These are phyloP conservation scores for Gelatoporia subvermispora DNA, from an alignment of 768 basidiomycete genomes.

Conservation along the genomic window DNA sequence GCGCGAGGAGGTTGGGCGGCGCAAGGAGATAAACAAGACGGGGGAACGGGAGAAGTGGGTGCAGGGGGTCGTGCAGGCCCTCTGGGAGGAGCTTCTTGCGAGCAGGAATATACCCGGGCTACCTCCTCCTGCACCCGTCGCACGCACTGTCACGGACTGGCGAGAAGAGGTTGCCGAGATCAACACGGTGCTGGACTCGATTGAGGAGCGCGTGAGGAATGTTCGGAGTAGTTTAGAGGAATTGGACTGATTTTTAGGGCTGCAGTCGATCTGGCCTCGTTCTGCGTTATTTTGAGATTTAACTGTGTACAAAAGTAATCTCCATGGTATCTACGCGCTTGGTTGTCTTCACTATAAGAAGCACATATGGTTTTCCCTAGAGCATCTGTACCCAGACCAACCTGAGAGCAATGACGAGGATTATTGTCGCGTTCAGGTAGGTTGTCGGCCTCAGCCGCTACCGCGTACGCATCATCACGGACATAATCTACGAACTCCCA, in stretches of 20 bases:
- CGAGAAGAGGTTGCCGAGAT: conserved; percentile 46
- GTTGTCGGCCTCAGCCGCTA: no score
- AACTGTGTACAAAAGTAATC: no score
- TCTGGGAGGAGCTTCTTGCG: conserved; percentile 64
- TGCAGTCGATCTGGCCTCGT: no score
- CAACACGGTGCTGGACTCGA: conserved; percentile 43
- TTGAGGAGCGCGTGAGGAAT: conserved; percentile 50
- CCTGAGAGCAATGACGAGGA: no score
- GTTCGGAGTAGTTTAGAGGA: conserved; percentile 40
- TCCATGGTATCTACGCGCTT: no score
- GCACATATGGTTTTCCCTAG: no score
- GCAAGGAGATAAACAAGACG: conserved; percentile 45
- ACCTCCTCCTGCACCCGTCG: not conserved
- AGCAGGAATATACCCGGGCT: conserved; percentile 30
- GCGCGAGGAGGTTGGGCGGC: conserved; percentile 40
- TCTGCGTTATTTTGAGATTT: no score
- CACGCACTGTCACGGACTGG: conserved; percentile 25
- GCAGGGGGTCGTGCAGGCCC: conserved; percentile 62
- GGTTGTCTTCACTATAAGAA: no score
- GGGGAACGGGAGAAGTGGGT: conserved; percentile 76
- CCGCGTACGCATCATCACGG: no score
- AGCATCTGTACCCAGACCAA: no score
- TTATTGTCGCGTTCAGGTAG: no score
- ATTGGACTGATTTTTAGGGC: conserved; percentile 18
- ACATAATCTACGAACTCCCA: no score